Percentiles rank a stretch among this genome's conserved stretches.
Evolutionary conservation across 176 grass and related monocot genomes (phyloP).

Genomic region (Alopecurus myosuroides): DNA sequence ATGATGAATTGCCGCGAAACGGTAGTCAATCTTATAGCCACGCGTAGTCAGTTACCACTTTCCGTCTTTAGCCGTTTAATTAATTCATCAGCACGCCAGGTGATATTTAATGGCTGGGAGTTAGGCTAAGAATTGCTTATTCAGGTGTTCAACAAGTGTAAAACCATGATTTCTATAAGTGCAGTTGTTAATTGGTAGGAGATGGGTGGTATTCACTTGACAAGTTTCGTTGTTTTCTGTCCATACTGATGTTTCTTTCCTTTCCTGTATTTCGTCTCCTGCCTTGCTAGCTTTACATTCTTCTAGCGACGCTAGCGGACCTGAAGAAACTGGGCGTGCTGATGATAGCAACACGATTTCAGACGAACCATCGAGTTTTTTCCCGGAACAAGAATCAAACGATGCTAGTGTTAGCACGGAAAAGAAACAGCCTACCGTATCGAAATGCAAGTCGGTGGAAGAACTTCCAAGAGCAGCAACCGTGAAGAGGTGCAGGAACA

Average conservation of each 20-base stretch:
- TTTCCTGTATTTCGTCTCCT: neutral
- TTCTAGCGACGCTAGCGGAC: slow-evolving; percentile 5
- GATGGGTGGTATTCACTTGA: neutral
- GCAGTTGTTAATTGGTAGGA: neutral
- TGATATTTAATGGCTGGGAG: neutral
- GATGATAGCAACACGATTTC: slow-evolving; percentile 29
- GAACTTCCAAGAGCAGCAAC: slow-evolving; percentile 37
- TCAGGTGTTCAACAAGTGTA: neutral
- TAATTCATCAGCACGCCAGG: neutral
- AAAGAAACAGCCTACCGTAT: slow-evolving; percentile 38
- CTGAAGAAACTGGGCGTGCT: slow-evolving; percentile 22
- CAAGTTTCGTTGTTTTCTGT: neutral
- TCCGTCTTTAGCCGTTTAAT: neutral
- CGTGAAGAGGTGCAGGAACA: slow-evolving; percentile 57
- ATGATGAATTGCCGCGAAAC: neutral
- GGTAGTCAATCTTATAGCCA: neutral
- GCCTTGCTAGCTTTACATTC: slow-evolving; percentile 19
- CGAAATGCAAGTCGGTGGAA: slow-evolving; percentile 66
- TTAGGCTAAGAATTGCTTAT: neutral
- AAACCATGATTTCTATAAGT: no score
- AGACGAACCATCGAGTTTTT: slow-evolving; percentile 26
- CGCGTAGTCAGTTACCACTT: neutral
- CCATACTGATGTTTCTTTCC: neutral
- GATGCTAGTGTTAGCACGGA: slow-evolving; percentile 56
- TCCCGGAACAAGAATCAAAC: slow-evolving; percentile 49